Conservation (phyloP, 1,139 yeast species). For the Magnusiomyces magnusii region DNA sequence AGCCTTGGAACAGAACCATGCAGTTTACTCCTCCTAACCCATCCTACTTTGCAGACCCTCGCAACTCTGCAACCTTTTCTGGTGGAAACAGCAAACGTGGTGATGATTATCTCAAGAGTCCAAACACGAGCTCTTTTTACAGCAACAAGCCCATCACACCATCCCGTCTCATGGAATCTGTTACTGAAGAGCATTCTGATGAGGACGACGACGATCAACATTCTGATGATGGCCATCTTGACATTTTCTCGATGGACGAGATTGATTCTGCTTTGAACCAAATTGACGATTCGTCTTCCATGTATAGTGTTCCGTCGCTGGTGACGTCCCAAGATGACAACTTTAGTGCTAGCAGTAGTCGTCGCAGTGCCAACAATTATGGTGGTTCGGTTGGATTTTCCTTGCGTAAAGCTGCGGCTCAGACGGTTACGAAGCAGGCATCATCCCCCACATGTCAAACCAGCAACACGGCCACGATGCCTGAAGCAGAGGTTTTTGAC, state of each 20-base stretch:
- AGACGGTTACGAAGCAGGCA: neutral
- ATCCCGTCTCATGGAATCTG: constrained; percentile 11
- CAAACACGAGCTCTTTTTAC: neutral
- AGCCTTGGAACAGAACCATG: constrained; percentile 32
- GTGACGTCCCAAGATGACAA: constrained; percentile 17
- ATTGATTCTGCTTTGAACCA: constrained; percentile 16
- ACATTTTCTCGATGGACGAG: constrained; percentile 28
- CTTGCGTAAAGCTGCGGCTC: neutral
- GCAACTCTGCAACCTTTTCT: constrained; percentile 13
- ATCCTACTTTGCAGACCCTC: constrained; percentile 14
- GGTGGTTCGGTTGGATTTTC: neutral
- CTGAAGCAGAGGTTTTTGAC: neutral
- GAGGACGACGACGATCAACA: constrained; percentile 7
- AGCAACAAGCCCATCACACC: neutral
- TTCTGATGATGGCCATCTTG: constrained; percentile 8
- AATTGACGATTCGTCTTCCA: constrained; percentile 20
- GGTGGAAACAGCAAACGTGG: constrained; percentile 13
- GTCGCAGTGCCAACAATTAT: neutral
- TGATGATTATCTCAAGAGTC: constrained; percentile 1
- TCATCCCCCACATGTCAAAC: neutral
- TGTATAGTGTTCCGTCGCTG: constrained; percentile 27
- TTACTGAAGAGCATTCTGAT: constrained; percentile 12
- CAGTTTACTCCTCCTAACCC: constrained; percentile 34
- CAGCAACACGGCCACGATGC: neutral
- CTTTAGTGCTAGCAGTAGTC: neutral